Base-by-base conservation (phyloP, 768 basidiomycete genomes). In the Steccherinum ochraceum region DNA sequence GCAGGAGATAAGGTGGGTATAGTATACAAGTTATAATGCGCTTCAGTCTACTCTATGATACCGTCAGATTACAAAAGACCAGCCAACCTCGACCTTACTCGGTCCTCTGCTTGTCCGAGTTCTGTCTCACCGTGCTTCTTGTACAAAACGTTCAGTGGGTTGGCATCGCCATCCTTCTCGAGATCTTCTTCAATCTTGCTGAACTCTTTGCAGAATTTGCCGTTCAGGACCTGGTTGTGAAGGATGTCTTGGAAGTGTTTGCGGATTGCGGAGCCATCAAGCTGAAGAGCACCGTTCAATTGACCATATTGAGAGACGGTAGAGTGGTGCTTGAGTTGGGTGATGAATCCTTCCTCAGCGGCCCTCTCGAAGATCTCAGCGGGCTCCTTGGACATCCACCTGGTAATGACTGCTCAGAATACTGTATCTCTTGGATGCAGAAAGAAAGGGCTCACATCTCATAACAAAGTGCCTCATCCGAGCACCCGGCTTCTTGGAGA, bases 381-480 rank as follows among this genome's bases (percentile, higher is more conserved):
- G 1, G 82, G 81, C 57, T 84, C 81, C 57, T 83, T 83, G 21
- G 81, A 83, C 80, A 83, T 84, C 81, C 82, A 82, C 80, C 81
- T 80, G 5, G 16, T 18, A n/a, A 25, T 45, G 40, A 7, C 19
- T 2, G 24, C 30, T 19, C 46, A 50, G 5, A 44, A 25, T 49
- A 13, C 10, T 3, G 12, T 7, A 47, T 20, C 16, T n/a, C 16
- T 47, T n/a, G 35, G n/a, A 39, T n/a, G n/a, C n/a, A 13, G 18
- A 21, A 1, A 19, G n/a, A 10, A 40, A 5, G 12, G 12, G 58
- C 64, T 24, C 16, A 81, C 81, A 83, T 81, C 59, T 83, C 81
- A 61, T 82, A 82, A 53, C 80, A 83, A 3, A 83, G 66, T 3
- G 81, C 81, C 55, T 83, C 81, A 54, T 84, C 81, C 0, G 81